phyloP scores from a whole-genome alignment of 208 protist genomes.

The Crithidia thermophila region DNA sequence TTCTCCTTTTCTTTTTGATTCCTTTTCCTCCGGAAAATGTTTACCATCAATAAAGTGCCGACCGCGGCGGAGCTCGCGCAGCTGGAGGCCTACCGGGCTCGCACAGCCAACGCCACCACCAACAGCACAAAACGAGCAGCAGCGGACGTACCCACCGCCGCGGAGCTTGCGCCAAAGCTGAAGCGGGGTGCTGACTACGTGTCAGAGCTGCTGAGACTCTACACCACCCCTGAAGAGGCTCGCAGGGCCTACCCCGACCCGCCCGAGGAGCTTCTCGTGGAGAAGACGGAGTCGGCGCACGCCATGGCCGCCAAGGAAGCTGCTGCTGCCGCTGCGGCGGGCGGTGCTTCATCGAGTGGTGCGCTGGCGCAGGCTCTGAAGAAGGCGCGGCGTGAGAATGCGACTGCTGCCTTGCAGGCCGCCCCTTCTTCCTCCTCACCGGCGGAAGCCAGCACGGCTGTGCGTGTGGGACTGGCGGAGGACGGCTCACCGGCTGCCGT shows the following conservation, averaged over 20 bases:
- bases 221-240: constrained; percentile 44
- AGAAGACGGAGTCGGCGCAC: not conserved
- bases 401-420: constrained; percentile 8
- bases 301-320: not conserved
- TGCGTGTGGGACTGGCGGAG: constrained; percentile 9
- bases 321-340: not conserved
- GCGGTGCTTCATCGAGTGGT: not conserved
- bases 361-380: constrained; percentile 11
- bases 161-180: constrained; percentile 5
- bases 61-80: constrained; percentile 16
- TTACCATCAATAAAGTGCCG: constrained; percentile 14
- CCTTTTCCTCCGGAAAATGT: constrained; percentile 16
- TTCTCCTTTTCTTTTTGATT: not conserved
- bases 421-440: not conserved
- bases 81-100: constrained; percentile 15
- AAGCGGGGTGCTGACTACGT: constrained; percentile 7
- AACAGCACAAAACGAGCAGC: not conserved
- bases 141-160: constrained; percentile 9
- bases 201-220: constrained; percentile 35
- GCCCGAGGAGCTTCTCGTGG: constrained; percentile 23
- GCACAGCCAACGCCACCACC: not conserved
- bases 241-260: constrained; percentile 43
- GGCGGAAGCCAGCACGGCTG: not conserved
- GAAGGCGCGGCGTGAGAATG: constrained; percentile 23
- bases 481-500: constrained; percentile 13